phyloP scores from a whole-genome alignment of 805 yeast species.

The Candida vaughaniae region DNA sequence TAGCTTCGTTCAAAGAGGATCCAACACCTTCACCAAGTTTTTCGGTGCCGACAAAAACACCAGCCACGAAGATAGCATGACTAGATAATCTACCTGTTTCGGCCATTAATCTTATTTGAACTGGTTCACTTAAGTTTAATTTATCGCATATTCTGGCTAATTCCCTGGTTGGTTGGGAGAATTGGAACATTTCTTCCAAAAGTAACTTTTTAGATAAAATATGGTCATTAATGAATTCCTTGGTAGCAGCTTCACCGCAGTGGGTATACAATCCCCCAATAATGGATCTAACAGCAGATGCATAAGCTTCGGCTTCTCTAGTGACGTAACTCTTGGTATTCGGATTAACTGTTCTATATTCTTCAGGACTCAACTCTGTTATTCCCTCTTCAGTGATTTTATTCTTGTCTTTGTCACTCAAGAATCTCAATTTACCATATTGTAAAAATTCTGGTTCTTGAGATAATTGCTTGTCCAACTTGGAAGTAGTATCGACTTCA shows the following conservation, averaged over 20 bases:
- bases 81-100: slow-evolving; percentile 90
- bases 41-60: slow-evolving; percentile 80
- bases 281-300: slow-evolving; percentile 76
- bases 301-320: slow-evolving; percentile 48
- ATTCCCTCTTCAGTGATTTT: slow-evolving; percentile 52
- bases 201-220: slow-evolving; percentile 82
- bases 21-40: slow-evolving; percentile 96
- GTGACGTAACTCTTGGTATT: slow-evolving; percentile 22
- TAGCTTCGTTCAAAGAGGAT: slow-evolving; percentile 83
- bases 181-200: slow-evolving; percentile 69
- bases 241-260: slow-evolving; percentile 62
- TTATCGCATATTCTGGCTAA: slow-evolving; percentile 73
- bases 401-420: slow-evolving; percentile 27
- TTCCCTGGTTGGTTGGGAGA: slow-evolving; percentile 84
- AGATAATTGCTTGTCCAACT: slow-evolving; percentile 63
- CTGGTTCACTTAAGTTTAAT: slow-evolving; percentile 70
- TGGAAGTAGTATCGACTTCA: slow-evolving; percentile 64
- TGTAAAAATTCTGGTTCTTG: slow-evolving; percentile 66
- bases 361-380: slow-evolving; percentile 30
- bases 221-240: slow-evolving; percentile 68
- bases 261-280: slow-evolving; percentile 82
- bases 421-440: slow-evolving; percentile 67
- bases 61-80: slow-evolving; percentile 86
- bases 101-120: slow-evolving; percentile 72
- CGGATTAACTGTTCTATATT: slow-evolving; percentile 17